Percentiles rank a stretch among this genome's conserved stretches.
Evolutionary conservation across 805 yeast species (phyloP).

Genomic region (Sugiyamaella lignohabitans): DNA sequence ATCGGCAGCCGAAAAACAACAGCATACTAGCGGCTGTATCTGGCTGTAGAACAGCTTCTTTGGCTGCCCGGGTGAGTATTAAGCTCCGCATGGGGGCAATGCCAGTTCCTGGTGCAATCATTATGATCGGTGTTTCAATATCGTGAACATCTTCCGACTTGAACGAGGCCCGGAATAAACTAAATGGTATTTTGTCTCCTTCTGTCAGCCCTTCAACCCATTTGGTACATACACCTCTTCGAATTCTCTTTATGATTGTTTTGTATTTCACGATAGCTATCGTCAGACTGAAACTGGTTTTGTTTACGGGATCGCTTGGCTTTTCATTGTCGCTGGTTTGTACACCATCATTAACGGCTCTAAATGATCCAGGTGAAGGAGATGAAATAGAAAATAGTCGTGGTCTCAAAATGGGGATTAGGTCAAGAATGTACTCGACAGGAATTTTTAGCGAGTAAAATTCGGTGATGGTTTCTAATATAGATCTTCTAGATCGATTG

Average conservation of each 20-base stretch:
- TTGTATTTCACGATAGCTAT: slow-evolving; percentile 82
- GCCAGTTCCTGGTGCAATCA: slow-evolving; percentile 95
- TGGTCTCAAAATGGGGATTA: slow-evolving; percentile 74
- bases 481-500: slow-evolving; percentile 85
- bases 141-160: slow-evolving; percentile 12
- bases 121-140: slow-evolving; percentile 48
- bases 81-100: slow-evolving; percentile 85
- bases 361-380: slow-evolving; percentile 9
- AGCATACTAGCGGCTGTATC: slow-evolving; percentile 31
- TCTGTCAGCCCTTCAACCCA: slow-evolving; percentile 52
- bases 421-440: slow-evolving; percentile 62
- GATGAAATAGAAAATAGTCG: slow-evolving; percentile 84
- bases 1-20: slow-evolving; percentile 73
- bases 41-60: slow-evolving; percentile 7
- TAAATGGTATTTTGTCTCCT: slow-evolving; percentile 48
- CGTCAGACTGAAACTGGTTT: slow-evolving; percentile 50
- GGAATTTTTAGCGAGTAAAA: slow-evolving; percentile 75
- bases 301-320: slow-evolving; percentile 5
- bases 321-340: background rate
- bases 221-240: slow-evolving; percentile 77
- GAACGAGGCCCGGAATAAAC: slow-evolving; percentile 36
- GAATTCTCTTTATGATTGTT: slow-evolving; percentile 66
- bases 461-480: slow-evolving; percentile 76
- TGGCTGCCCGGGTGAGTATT: slow-evolving; percentile 35
- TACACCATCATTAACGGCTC: no score